These are phyloP conservation scores for Mycena floridula DNA, from an alignment of 768 basidiomycete genomes.

Conservation along the genomic window DNA sequence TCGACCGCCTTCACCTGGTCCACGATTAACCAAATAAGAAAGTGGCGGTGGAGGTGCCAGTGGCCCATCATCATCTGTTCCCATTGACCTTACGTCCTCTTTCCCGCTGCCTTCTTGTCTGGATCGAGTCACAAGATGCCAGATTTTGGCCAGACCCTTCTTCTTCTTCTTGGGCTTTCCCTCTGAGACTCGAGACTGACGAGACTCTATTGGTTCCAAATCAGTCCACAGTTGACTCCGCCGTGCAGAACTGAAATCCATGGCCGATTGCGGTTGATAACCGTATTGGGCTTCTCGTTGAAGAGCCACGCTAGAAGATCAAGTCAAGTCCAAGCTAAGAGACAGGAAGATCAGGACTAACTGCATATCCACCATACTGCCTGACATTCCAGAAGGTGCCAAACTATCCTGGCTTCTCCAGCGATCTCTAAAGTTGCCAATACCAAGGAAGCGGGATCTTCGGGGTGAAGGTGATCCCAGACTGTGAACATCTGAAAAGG, in stretches of 20 bases:
- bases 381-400: constrained; percentile 73
- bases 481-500: constrained; percentile 77
- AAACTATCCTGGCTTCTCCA: constrained; percentile 81
- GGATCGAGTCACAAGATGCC: constrained; percentile 68
- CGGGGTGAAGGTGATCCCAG: constrained; percentile 61
- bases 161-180: constrained; percentile 72
- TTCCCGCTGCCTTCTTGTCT: constrained; percentile 29
- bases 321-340: constrained; percentile 6
- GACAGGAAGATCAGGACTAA: constrained; percentile 32
- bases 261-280: constrained; percentile 23
- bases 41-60: constrained; percentile 88
- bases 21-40: constrained; percentile 74
- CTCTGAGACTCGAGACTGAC: constrained; percentile 15
- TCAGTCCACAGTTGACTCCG: constrained; percentile 53
- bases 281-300: constrained; percentile 50
- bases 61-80: constrained; percentile 55
- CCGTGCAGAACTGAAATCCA: constrained; percentile 33
- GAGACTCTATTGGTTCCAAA: constrained; percentile 21
- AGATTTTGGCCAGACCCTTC: constrained; percentile 73
- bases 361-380: constrained; percentile 94
- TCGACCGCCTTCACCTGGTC: constrained; percentile 51
- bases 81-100: constrained; percentile 18
- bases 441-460: constrained; percentile 72
- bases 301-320: constrained; percentile 56
- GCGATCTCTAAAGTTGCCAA: constrained; percentile 62